Percentiles rank a stretch among this genome's conserved stretches.
Evolutionary conservation across 2,329 filamentous ascomycete genomes (phyloP).

Genomic region (Arthrobotrys conoides): DNA sequence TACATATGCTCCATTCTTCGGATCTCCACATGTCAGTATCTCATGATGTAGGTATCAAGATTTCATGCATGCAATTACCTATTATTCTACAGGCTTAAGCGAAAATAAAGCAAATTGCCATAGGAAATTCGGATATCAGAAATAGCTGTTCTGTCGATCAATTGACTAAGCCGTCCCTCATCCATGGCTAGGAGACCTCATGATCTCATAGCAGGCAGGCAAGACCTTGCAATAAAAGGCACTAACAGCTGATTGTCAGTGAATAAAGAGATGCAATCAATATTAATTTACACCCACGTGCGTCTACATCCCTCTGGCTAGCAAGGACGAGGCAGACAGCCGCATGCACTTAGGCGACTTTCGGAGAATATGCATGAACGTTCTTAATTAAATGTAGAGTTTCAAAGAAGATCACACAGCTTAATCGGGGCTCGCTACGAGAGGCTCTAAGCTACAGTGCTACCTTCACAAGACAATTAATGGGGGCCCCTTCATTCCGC

Average conservation of each 20-base stretch:
- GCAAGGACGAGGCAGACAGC: too few relatives aligned
- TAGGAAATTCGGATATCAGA: background rate
- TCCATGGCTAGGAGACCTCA: constrained; percentile 15
- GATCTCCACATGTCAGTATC: constrained; percentile 13
- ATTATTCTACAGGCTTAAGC: constrained; percentile 12
- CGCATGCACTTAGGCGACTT: constrained; percentile 23
- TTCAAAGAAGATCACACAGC: background rate
- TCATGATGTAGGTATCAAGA: background rate
- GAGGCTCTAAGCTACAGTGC: background rate
- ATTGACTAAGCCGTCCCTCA: background rate
- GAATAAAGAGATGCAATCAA: background rate
- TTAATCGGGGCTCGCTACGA: constrained; percentile 2
- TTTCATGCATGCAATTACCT: background rate
- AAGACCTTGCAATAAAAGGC: background rate
- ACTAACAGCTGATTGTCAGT: background rate
- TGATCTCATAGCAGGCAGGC: constrained; percentile 11
- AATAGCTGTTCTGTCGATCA: constrained; percentile 3
- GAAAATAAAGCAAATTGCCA: background rate
- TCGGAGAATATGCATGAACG: constrained; percentile 9
- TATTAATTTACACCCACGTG: constrained; percentile 3
- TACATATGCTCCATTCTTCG: background rate
- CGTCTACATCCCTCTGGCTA: background rate
- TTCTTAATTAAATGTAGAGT: background rate
- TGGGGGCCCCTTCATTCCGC: background rate
- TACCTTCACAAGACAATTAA: background rate